Evolutionary conservation across 2,329 filamentous ascomycete species (phyloP).

Genomic region (Claviceps sp.): DNA sequence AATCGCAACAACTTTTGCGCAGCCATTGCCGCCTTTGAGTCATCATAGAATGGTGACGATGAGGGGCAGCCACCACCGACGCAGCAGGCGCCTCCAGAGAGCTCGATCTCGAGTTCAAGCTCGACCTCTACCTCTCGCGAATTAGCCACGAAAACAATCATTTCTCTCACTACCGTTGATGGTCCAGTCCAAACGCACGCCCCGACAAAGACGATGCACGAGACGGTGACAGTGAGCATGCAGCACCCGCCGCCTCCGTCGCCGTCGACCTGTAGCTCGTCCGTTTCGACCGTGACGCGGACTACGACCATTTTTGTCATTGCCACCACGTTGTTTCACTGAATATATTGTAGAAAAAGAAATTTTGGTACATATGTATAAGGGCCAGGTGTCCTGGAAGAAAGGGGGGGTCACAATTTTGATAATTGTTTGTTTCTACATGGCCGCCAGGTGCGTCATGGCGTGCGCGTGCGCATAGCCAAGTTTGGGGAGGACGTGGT

Average conservation of each 20-base stretch:
- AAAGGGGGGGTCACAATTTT: background rate
- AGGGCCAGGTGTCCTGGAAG: background rate
- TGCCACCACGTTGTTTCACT: conserved; percentile 6
- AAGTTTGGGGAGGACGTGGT: background rate
- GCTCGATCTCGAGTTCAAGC: background rate
- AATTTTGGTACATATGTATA: conserved; percentile 9
- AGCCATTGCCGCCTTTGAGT: conserved; percentile 39
- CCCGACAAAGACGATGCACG: background rate
- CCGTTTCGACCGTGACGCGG: conserved; percentile 8
- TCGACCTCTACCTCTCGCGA: background rate
- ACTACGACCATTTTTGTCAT: conserved; percentile 12
- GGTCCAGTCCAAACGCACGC: background rate
- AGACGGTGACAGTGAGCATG: background rate
- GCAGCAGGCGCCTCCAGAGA: background rate
- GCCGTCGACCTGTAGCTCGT: conserved; percentile 2
- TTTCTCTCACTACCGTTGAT: background rate
- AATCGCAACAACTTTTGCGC: conserved; percentile 55
- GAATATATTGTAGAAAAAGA: conserved; percentile 8
- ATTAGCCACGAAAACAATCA: background rate
- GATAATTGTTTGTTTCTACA: conserved; percentile 1
- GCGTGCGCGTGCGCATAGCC: background rate
- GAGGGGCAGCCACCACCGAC: conserved; percentile 1
- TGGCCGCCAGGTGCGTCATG: background rate
- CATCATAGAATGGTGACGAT: conserved; percentile 11
- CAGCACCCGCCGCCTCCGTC: background rate